Base-by-base conservation (phyloP, 2,329 filamentous ascomycete genomes). In the Ceratocystis alfenasii region DNA sequence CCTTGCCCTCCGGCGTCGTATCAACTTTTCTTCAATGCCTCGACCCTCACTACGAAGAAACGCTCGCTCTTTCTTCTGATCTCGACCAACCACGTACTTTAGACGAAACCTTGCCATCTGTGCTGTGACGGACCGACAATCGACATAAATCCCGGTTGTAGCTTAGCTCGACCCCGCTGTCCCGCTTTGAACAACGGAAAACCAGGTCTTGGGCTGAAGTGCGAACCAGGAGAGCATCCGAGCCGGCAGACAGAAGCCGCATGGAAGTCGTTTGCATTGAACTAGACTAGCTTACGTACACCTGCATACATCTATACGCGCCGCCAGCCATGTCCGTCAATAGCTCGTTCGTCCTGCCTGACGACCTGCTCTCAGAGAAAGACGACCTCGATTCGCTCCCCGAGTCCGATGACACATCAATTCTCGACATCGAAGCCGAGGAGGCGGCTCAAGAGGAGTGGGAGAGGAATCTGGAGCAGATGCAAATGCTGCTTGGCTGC, bases 361-460 rank as follows among this genome's bases (percentile, higher is more conserved):
- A 81, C 69, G 71, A 73, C 66, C 74, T 76, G 20, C 71, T 76
- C 45, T 78, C 79, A 62, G 75, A 84, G 66, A 77, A 80, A 65
- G 81, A 84, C 70, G 83, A 86, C 5, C 72, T 87, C 70, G 83
- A 85, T 73, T 86, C 84, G 65, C 79, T 88, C 25, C 84, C 85
- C 25, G 78, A 81, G 61, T 81, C 81, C 20, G 83, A 79, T 69
- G 64, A 65, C 17, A 76, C 78, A 68, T 76, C 77, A 61, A 76
- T 77, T 55, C 70, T 76, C 65, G 79, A 79, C 70, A 79, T 78
- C 41, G 84, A 87, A 62, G 79, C 81, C 68, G 80, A 87, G 68
- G 90, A 88, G 48, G 93, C 97, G 74, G 94, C 94, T 8, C 93
- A 99, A 76, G 83, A 84, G 68, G 93, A 99, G 77, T 99, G 94